These are phyloP conservation scores for Trypanosoma vivax DNA, from an alignment of 208 protist species.

Conservation along the genomic window DNA sequence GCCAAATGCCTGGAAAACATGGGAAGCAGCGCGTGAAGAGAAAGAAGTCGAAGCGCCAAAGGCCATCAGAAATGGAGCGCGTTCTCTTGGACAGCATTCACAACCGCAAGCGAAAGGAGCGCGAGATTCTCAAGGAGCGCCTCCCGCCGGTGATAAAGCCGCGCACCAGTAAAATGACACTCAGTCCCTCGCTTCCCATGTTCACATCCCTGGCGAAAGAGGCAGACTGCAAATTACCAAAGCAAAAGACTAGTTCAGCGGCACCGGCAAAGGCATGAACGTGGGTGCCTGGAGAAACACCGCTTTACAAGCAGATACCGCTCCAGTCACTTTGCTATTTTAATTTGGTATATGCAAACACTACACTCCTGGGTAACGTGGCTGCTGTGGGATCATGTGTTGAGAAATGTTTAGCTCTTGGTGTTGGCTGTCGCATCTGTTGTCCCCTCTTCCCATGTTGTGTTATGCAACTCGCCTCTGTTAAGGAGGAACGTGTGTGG, in stretches of 20 bases:
- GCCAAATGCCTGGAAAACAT: constrained; percentile 72
- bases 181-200: constrained; percentile 70
- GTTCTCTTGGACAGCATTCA: constrained; percentile 88
- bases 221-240: neutral
- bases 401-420: no score
- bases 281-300: no score
- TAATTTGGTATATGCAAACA: no score
- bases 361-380: no score
- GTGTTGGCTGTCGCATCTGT: no score
- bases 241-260: neutral
- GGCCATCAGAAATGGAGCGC: constrained; percentile 79
- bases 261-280: neutral
- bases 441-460: no score
- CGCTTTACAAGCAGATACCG: no score
- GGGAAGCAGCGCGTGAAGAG: constrained; percentile 86
- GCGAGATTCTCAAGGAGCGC: constrained; percentile 66
- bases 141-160: constrained; percentile 61
- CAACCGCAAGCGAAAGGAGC: constrained; percentile 71
- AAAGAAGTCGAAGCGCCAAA: constrained; percentile 80
- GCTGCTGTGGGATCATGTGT: no score
- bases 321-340: no score
- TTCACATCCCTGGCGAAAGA: constrained; percentile 32
- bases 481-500: no score
- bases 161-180: constrained; percentile 50
- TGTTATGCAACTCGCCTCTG: no score